Evolutionary conservation across 805 yeast genomes (phyloP).

Genomic region (Metschnikowia borealis): DNA sequence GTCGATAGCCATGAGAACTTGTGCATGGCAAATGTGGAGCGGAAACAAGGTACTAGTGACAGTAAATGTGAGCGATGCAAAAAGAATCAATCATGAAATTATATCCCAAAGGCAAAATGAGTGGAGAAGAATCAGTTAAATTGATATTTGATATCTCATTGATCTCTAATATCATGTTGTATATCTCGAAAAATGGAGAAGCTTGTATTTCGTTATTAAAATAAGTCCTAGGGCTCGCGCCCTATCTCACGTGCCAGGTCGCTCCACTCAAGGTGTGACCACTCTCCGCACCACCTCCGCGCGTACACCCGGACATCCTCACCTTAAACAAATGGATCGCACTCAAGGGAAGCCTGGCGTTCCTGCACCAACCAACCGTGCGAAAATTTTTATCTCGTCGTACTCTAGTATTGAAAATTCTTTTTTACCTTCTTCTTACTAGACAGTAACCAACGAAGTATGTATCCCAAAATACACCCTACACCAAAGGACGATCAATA

Average conservation of each 20-base stretch:
- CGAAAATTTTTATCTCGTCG: constrained; percentile 15
- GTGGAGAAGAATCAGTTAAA: too few relatives aligned
- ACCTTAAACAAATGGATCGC: not conserved
- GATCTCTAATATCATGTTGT: too few relatives aligned
- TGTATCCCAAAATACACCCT: constrained; percentile 7
- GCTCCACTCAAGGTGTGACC: not conserved
- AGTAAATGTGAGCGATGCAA: too few relatives aligned
- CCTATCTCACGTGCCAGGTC: constrained; percentile 2
- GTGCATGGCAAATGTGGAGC: too few relatives aligned
- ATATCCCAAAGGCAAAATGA: too few relatives aligned
- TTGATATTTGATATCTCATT: too few relatives aligned
- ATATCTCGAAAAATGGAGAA: too few relatives aligned
- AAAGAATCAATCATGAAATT: too few relatives aligned
- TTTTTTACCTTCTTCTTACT: constrained; percentile 16
- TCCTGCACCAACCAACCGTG: constrained; percentile 13
- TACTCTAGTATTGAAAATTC: constrained; percentile 10
- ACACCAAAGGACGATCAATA: not conserved
- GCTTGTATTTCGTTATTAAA: too few relatives aligned
- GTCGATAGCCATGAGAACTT: too few relatives aligned
- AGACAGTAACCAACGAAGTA: constrained; percentile 21
- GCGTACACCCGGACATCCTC: constrained; percentile 12
- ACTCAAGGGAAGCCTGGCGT: not conserved
- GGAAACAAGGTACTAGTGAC: too few relatives aligned
- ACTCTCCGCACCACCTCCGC: not conserved
- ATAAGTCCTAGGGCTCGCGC: not conserved